Evolutionary conservation across 2,329 filamentous ascomycete species (phyloP), one percentile per base, ranked within the genome.

Genomic region (Passalora sequoiae): DNA sequence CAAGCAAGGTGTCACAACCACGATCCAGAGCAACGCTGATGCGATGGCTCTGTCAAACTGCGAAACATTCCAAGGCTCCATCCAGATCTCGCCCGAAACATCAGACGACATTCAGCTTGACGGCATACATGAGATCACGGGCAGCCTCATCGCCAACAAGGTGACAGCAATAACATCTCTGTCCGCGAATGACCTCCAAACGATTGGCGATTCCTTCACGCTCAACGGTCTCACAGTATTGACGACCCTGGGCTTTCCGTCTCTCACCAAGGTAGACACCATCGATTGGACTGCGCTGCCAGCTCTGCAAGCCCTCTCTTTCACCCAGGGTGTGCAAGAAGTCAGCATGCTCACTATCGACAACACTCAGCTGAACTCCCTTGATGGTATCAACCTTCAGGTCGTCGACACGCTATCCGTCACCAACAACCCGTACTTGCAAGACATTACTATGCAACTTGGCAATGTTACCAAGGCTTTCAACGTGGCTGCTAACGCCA

Each of bases 401-500:
- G 75, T 76, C n/a, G 82, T 88, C 42, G 76, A 78, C 44, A 75
- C 72, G 55, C 78, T 98, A 65, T 74, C 86, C 66, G 84, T 98
- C 69, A 84, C 86, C 77, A 95, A 95, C 82, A 97, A 97, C 80
- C 72, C 72, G 50, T 83, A 84, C 63, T 76, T 98, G 58, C 79
- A 77, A 63, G 74, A 73, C 49, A 86, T 94, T 72, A 78, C 79
- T 63, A 86, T 89, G 67, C 78, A 84, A 64, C 76, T 97, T 46
- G 76, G 76, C 66, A 91, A 86, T 70, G 78, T 95, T 59, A 84
- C 77, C 54, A 74, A 77, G 44, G 67, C 74, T 35, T 72, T 96
- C 40, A 81, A 77, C 60, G 81, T 98, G 63, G 79, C 81, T 58
- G 81, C 83, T 73, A 98, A 98, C 75, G 83, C 84, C 62, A 71